phyloP scores from a whole-genome alignment of 2,329 filamentous ascomycete species.

The Aspergillus arachidicola region DNA sequence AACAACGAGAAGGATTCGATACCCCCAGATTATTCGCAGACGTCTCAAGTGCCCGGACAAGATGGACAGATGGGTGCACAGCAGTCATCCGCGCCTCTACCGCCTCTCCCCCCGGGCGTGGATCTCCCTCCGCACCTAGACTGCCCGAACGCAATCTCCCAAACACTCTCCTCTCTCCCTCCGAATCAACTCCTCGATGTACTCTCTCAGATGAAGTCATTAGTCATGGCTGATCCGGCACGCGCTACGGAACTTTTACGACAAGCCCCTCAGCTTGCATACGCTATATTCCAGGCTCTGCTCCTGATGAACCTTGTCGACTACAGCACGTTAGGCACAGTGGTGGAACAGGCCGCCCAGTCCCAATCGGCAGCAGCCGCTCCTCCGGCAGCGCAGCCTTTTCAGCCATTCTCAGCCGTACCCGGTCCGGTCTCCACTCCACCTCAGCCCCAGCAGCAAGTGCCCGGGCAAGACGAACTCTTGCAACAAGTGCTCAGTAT shows the following conservation, averaged over 20 bases:
- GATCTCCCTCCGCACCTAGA: slow-evolving; percentile 81
- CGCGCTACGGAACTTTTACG: slow-evolving; percentile 84
- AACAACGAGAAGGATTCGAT: slow-evolving; percentile 77
- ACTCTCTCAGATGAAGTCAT: slow-evolving; percentile 87
- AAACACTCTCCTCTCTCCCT: slow-evolving; percentile 83
- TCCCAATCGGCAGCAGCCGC: slow-evolving; percentile 44
- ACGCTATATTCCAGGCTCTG: slow-evolving; percentile 92
- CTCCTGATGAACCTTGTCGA: slow-evolving; percentile 92
- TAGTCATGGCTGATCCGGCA: slow-evolving; percentile 78
- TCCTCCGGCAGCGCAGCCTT: slow-evolving; percentile 39
- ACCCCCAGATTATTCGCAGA: slow-evolving; percentile 51
- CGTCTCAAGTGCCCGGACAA: slow-evolving; percentile 39
- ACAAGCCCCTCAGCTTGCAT: slow-evolving; percentile 88
- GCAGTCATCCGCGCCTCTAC: slow-evolving; percentile 61
- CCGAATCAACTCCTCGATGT: slow-evolving; percentile 90
- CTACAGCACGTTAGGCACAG: slow-evolving; percentile 75
- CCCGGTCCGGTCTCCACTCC: slow-evolving; percentile 56
- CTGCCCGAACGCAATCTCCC: slow-evolving; percentile 87
- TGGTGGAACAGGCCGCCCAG: slow-evolving; percentile 66
- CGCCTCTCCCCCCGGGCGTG: slow-evolving; percentile 79
- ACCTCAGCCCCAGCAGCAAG: slow-evolving; percentile 50
- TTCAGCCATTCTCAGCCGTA: slow-evolving; percentile 39
- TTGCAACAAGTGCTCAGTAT: slow-evolving; percentile 81
- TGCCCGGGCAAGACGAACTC: slow-evolving; percentile 69
- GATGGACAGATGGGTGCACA: slow-evolving; percentile 41